Conservation (phyloP, 371 early-diverging fungal species). For the Actinomucor elegans region DNA sequence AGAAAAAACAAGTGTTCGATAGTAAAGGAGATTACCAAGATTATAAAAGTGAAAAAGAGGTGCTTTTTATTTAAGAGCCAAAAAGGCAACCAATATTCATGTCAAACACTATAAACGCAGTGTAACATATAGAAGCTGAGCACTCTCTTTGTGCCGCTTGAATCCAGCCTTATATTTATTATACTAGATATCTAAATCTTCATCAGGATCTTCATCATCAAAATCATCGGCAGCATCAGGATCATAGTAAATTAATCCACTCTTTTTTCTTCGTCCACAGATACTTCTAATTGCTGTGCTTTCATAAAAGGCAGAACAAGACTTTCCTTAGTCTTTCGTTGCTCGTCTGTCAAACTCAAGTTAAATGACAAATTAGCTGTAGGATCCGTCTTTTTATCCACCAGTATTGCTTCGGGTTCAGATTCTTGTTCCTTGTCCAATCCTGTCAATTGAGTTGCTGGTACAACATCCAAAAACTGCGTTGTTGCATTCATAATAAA, state of each 20-base stretch:
- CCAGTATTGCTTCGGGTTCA: conserved; percentile 8
- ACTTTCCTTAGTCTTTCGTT: conserved; percentile 71
- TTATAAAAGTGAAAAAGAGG: not conserved
- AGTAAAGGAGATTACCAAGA: not conserved
- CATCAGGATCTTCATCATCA: conserved; percentile 83
- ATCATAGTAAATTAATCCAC: conserved; percentile 60
- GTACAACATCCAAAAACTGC: conserved; percentile 20
- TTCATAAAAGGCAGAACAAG: conserved; percentile 81
- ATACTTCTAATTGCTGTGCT: conserved; percentile 56
- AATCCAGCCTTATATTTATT: no score
- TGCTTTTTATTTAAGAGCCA: not conserved
- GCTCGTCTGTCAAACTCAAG: conserved; percentile 80
- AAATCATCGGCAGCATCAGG: conserved; percentile 77
- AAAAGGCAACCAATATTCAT: conserved; percentile 2
- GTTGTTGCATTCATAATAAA: conserved; percentile 6
- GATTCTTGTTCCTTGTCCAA: conserved; percentile 11
- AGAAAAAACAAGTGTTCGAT: not conserved
- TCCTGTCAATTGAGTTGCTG: conserved; percentile 20
- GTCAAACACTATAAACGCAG: no score
- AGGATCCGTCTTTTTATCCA: conserved; percentile 24
- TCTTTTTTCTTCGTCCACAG: conserved; percentile 11
- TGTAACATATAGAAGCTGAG: no score
- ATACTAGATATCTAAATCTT: conserved; percentile 77
- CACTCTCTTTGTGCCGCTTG: no score
- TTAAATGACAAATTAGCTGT: conserved; percentile 80